Base-by-base conservation (phyloP, 176 grass and related monocot genomes). In the Oryza officinalis region DNA sequence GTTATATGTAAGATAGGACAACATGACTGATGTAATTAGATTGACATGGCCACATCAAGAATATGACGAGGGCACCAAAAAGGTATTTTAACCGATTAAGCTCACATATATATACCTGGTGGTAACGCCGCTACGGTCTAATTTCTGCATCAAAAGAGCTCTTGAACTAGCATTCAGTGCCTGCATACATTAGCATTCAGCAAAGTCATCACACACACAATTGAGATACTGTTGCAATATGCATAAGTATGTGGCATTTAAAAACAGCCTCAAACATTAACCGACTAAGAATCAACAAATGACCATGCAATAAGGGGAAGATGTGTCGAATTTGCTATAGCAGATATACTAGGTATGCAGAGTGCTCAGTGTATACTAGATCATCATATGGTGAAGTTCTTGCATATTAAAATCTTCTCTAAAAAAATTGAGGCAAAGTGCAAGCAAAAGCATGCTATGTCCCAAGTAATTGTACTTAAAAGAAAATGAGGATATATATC, bases 61-160 rank as follows among this genome's bases (percentile, higher is more conserved):
- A 85, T 67, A 6, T 74, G 47, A 66, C 18, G 17, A 84, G 65
- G 47, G 15, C 64, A 77, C 10, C 46, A 9, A 60, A 65, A 65
- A 69, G 3, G 73, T 65, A 68, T 52, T 35, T 22, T 18, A 91
- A 70, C 23, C 45, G 59, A 79, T 83, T 14, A 65, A 79, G n/a
- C 17, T 76, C 11, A 47, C 23, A 72, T 66, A 79, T 8, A 52
- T 26, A 84, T 87, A 98, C 96, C 93, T 93, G 69, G 89, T 74
- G 44, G 96, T 90, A 65, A 64, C 81, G 18, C 91, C 91, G 70
- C 91, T 98, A 10, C 96, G 91, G 63, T 98, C 97, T 79, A 99
- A 89, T 80, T 99, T 99, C 76, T 91, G 91, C 97, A 99, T 99
- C 25, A 99, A 86, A 81, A 94, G 86, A 77, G 97, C 97, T 94